Conservation (phyloP, 805 yeast species). For the Debaryomyces maramus region DNA sequence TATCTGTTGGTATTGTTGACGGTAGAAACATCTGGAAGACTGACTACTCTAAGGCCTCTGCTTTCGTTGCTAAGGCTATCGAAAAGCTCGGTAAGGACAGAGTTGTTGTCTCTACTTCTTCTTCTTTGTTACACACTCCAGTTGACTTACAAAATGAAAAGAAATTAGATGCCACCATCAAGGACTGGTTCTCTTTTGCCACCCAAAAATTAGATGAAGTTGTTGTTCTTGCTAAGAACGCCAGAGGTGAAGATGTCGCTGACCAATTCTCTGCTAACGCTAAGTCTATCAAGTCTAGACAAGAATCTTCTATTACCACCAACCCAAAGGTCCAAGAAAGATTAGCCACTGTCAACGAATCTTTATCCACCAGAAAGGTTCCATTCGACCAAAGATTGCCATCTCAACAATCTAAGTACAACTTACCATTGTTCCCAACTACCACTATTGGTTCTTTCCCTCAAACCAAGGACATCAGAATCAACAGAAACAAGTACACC, state of each 20-base stretch:
- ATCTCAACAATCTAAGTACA: slow-evolving; percentile 82
- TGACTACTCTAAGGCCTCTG: slow-evolving; percentile 85
- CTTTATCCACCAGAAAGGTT: slow-evolving; percentile 78
- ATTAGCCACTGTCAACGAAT: slow-evolving; percentile 72
- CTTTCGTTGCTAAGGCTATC: slow-evolving; percentile 77
- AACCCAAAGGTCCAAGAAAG: slow-evolving; percentile 88
- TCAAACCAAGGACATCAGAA: slow-evolving; percentile 98
- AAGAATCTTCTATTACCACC: slow-evolving; percentile 84
- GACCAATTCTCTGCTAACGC: slow-evolving; percentile 83
- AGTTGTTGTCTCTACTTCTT: slow-evolving; percentile 90
- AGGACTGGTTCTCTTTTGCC: slow-evolving; percentile 98
- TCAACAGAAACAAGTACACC: slow-evolving; percentile 96
- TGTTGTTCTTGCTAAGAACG: slow-evolving; percentile 85
- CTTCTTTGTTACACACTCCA: slow-evolving; percentile 97
- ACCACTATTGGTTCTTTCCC: slow-evolving; percentile 99
- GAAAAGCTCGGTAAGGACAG: slow-evolving; percentile 81
- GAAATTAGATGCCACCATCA: slow-evolving; percentile 86
- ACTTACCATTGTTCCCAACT: slow-evolving; percentile 98
- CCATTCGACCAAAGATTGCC: slow-evolving; percentile 85
- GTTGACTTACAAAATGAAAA: slow-evolving; percentile 91
- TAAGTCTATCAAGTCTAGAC: slow-evolving; percentile 80
- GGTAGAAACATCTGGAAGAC: slow-evolving; percentile 99
- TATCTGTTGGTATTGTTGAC: slow-evolving; percentile 96
- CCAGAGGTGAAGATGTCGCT: slow-evolving; percentile 77
- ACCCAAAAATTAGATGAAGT: slow-evolving; percentile 94